A percentile compares a stretch with the other conserved stretches of the same genome.
phyloP scores from a whole-genome alignment of 192 early-diverging fungal species.

The Backusella luteola region DNA sequence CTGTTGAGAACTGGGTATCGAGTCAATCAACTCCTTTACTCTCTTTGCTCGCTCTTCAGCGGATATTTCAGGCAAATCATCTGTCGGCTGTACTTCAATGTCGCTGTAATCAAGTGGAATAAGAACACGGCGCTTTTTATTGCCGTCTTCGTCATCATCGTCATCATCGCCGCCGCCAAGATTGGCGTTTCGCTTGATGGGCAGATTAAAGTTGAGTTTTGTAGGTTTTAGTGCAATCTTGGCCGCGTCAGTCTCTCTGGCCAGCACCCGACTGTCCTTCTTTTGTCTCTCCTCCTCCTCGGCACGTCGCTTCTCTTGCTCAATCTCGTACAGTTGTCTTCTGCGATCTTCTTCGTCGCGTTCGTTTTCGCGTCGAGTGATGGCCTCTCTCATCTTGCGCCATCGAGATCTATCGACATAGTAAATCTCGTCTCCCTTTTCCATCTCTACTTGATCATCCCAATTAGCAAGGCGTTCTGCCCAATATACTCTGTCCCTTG shows the following conservation, averaged over 20 bases:
- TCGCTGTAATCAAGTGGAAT: slow-evolving; percentile 54
- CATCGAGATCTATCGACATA: slow-evolving; percentile 78
- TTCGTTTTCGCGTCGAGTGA: slow-evolving; percentile 66
- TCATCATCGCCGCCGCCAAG: slow-evolving; percentile 40
- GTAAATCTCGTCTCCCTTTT: slow-evolving; percentile 64
- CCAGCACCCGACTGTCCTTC: neutral
- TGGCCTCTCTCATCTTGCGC: slow-evolving; percentile 63
- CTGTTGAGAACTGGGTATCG: slow-evolving; percentile 68
- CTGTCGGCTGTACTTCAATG: slow-evolving; percentile 26
- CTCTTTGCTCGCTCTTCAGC: slow-evolving; percentile 64
- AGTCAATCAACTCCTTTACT: slow-evolving; percentile 63
- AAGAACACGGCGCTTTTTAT: slow-evolving; percentile 43
- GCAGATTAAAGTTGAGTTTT: slow-evolving; percentile 30
- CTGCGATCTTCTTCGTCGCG: slow-evolving; percentile 54
- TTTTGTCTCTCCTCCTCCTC: slow-evolving; percentile 25
- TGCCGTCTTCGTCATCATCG: slow-evolving; percentile 52
- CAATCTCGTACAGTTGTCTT: slow-evolving; percentile 25
- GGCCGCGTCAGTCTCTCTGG: slow-evolving; percentile 25
- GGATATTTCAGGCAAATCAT: slow-evolving; percentile 50
- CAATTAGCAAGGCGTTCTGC: slow-evolving; percentile 54
- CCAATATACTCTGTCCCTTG: slow-evolving; percentile 41
- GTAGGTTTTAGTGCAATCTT: slow-evolving; percentile 26
- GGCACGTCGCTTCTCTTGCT: slow-evolving; percentile 36
- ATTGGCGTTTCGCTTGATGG: slow-evolving; percentile 33
- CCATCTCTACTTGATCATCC: slow-evolving; percentile 72